These are phyloP conservation scores for Termitomyces sp. DNA, from an alignment of 768 basidiomycete genomes.

Conservation along the genomic window DNA sequence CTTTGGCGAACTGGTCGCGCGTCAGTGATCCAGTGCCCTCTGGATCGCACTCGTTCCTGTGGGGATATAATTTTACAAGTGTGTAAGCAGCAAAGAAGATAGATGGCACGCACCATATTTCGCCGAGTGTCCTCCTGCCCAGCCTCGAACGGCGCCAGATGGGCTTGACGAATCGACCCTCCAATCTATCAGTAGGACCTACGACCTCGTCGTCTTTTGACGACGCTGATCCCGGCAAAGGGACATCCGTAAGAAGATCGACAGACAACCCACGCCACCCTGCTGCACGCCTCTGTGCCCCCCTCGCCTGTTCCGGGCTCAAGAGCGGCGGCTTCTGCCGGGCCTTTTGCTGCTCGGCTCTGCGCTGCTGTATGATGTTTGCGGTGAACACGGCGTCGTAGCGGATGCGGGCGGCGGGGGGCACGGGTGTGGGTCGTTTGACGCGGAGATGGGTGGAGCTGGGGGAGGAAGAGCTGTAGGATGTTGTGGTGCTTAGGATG, in stretches of 20 bases:
- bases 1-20: slow-evolving; percentile 63
- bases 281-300: slow-evolving; percentile 47
- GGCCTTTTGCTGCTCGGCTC: slow-evolving; percentile 30
- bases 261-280: slow-evolving; percentile 76
- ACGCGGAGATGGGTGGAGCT: slow-evolving; percentile 23
- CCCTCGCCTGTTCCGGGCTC: slow-evolving; percentile 35
- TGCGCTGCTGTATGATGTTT: slow-evolving; percentile 51
- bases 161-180: slow-evolving; percentile 49
- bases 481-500: slow-evolving; percentile 55
- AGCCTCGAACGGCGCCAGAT: slow-evolving; percentile 66
- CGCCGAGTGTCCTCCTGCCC: slow-evolving; percentile 44
- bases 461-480: slow-evolving; percentile 29
- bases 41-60: slow-evolving; percentile 71
- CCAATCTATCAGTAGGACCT: slow-evolving; percentile 43
- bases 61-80: background rate
- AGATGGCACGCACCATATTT: slow-evolving; percentile 63
- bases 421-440: slow-evolving; percentile 63
- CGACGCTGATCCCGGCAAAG: slow-evolving; percentile 11
- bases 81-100: background rate
- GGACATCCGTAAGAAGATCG: slow-evolving; percentile 53
- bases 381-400: slow-evolving; percentile 65
- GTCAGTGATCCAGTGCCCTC: slow-evolving; percentile 52
- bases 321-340: slow-evolving; percentile 28
- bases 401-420: slow-evolving; percentile 55
- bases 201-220: slow-evolving; percentile 22